phyloP scores from a whole-genome alignment of 345 rosid genomes.

The Atalantia buxifolia region DNA sequence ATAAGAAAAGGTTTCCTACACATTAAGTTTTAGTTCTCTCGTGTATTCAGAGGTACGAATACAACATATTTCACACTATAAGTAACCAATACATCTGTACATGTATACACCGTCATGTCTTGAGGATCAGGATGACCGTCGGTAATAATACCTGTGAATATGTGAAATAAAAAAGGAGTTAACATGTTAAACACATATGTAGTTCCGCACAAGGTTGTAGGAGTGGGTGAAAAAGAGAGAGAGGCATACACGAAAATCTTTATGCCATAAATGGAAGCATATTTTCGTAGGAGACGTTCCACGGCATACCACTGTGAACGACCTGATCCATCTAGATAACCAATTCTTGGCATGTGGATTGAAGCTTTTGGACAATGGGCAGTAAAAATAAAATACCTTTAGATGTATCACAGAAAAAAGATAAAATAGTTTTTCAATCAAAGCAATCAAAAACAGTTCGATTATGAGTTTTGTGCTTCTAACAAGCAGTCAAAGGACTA shows the following conservation, averaged over 20 bases:
- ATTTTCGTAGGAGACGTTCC: conserved; percentile 85
- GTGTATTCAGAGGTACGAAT: neutral
- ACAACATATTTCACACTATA: neutral
- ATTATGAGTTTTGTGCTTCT: neutral
- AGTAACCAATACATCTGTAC: neutral
- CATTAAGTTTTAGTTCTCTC: neutral
- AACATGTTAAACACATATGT: neutral
- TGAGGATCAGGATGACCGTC: conserved; percentile 34
- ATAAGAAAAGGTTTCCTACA: neutral
- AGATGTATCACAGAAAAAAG: neutral
- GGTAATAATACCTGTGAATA: conserved; percentile 59
- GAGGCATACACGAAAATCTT: conserved; percentile 65
- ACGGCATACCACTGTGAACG: conserved; percentile 81
- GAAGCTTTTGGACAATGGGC: conserved; percentile 46
- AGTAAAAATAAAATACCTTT: neutral
- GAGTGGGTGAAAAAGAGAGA: neutral
- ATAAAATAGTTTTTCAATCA: neutral
- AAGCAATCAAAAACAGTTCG: neutral
- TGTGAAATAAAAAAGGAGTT: neutral
- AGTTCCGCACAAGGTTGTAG: neutral
- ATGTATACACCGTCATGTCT: neutral
- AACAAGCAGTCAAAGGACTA: neutral
- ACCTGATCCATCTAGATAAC: conserved; percentile 70
- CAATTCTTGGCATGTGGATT: conserved; percentile 88
- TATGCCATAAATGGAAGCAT: conserved; percentile 59